Base-by-base conservation (phyloP, 2,329 filamentous ascomycete genomes). In the Phialophora verrucosa region DNA sequence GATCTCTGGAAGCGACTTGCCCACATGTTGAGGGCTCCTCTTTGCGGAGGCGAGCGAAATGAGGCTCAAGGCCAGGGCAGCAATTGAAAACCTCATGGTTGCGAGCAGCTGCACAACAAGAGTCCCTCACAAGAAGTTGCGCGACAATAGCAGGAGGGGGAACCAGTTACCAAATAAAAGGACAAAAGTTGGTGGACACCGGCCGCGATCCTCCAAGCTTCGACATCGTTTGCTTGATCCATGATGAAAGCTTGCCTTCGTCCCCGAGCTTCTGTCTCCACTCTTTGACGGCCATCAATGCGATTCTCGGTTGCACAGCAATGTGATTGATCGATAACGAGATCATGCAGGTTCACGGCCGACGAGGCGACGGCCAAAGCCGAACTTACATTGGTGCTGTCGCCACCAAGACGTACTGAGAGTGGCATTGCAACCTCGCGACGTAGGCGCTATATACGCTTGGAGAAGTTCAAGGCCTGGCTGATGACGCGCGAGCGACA, bases 1-100 rank as follows among this genome's bases (percentile, higher is more conserved):
- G 32, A 65, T 23, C 42, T 70, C 60, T 53, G 66, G 70, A 25
- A 68, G 59, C 32, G 64, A 67, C 63, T 69, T 70, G 47, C 71
- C 71, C 29, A 73, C 70, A 70, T 73, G 71, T 60, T 68, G 66
- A 31, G 59, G 35, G 42, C 68, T 70, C 62, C 71, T 64, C 12
- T 62, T 60, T 23, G 70, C 64, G 20, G 67, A 66, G 56, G 55
- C 53, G 51, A 67, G 53, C 25, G 66, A 64, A 58, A 68, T 20
- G 6, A 69, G 64, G 62, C 67, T 59, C 62, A 65, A 27, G 42
- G 64, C 62, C 64, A 69, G 23, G 25, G 62, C 59, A 61, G 64
- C 55, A 49, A 67, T 29, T 23, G 67, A 68, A 49, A 70, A 42
- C 60, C 63, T 73, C 71, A 73, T 73, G 23, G 14, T 64, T 27